phyloP scores from a whole-genome alignment of 2,329 filamentous ascomycete species.

The Monosporascus sp. region DNA sequence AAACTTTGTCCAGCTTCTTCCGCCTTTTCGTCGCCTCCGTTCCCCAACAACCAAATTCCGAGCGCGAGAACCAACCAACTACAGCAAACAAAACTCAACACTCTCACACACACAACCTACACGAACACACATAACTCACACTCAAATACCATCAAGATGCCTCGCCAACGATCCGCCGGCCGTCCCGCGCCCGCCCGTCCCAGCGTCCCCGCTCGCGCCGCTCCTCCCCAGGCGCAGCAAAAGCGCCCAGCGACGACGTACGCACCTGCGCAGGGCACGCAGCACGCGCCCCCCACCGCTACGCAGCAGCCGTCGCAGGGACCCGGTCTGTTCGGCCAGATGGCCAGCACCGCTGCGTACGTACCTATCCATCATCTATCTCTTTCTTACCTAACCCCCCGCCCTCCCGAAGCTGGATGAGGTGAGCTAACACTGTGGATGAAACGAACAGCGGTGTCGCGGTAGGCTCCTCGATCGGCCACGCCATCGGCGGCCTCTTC shows the following conservation, averaged over 20 bases:
- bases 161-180: slow-evolving; percentile 69
- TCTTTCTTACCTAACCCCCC: not conserved
- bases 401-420: not conserved
- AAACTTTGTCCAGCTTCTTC: not conserved
- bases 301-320: slow-evolving; percentile 59
- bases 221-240: slow-evolving; percentile 51
- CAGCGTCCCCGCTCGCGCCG: slow-evolving; percentile 53
- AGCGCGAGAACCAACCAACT: not conserved
- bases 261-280: slow-evolving; percentile 40
- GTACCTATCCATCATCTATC: slow-evolving; percentile 34
- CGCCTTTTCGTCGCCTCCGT: not conserved
- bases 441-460: slow-evolving; percentile 72
- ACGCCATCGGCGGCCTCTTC: slow-evolving; percentile 89
- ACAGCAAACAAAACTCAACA: not conserved
- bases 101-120: slow-evolving; percentile 1
- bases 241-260: slow-evolving; percentile 66
- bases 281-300: slow-evolving; percentile 43
- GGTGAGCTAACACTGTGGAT: slow-evolving; percentile 16
- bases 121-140: not conserved
- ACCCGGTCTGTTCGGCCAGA: slow-evolving; percentile 88
- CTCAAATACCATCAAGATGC: slow-evolving; percentile 46
- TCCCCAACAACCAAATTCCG: not conserved
- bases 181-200: slow-evolving; percentile 55
- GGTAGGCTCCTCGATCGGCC: slow-evolving; percentile 89
- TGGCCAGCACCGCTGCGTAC: slow-evolving; percentile 97